A percentile compares a stretch with the other conserved stretches of the same genome.
Evolutionary conservation across 176 grass and related monocot species (phyloP).

Genomic region (Triticum turgidum): DNA sequence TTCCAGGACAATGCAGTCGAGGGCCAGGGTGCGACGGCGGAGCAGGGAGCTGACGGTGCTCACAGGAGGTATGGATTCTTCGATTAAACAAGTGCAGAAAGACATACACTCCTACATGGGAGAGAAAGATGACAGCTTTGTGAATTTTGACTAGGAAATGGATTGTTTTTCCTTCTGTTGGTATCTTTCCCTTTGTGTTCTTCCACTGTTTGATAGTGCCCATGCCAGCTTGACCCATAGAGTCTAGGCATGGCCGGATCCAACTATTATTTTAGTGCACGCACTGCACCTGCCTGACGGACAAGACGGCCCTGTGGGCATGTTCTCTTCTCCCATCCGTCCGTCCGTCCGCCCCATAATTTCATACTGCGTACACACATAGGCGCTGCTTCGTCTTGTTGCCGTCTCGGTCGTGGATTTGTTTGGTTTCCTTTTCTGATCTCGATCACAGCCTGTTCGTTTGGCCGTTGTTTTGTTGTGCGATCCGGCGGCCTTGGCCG

Average conservation of each 20-base stretch:
- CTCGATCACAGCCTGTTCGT: constrained; percentile 2
- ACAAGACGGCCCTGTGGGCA: constrained; percentile 38
- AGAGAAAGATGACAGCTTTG: not conserved
- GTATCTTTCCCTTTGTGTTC: not conserved
- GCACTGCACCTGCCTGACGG: constrained; percentile 1
- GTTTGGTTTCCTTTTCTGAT: constrained; percentile 20
- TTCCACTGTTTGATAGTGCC: constrained; percentile 35
- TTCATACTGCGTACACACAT: not conserved
- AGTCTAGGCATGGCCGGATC: constrained; percentile 20
- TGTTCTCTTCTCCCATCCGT: constrained; percentile 28
- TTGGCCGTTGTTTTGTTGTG: not conserved
- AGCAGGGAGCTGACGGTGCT: not conserved
- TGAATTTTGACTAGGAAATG: not conserved
- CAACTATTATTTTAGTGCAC: constrained; percentile 34
- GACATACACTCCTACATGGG: not conserved
- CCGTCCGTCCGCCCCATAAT: not conserved
- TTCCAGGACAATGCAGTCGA: constrained; percentile 33
- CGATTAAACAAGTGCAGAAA: constrained; percentile 1
- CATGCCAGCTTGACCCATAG: constrained; percentile 36
- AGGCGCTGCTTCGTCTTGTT: not conserved
- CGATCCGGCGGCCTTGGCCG: constrained; percentile 10
- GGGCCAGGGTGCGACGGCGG: not conserved
- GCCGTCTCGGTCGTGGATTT: constrained; percentile 22
- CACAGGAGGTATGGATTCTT: constrained; percentile 40
- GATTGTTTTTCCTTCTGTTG: not conserved